Evolutionary conservation across 208 protist genomes (phyloP).

Genomic region (Strigomonas galati): DNA sequence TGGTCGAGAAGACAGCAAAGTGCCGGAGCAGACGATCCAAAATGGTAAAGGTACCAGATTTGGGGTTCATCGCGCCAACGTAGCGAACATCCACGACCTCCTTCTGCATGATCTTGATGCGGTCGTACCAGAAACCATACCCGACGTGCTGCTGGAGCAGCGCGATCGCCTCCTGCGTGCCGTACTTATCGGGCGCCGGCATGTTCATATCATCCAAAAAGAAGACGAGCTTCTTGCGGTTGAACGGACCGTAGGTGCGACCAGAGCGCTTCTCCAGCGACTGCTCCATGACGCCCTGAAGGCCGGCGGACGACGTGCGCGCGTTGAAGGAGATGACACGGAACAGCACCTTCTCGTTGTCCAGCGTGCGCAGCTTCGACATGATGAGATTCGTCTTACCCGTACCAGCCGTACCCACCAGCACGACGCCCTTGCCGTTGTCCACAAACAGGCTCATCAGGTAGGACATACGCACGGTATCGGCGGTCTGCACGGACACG

Average conservation of each 20-base stretch:
- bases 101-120: slow-evolving; percentile 94
- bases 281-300: slow-evolving; percentile 96
- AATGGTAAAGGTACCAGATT: slow-evolving; percentile 97
- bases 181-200: slow-evolving; percentile 98
- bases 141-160: slow-evolving; percentile 97
- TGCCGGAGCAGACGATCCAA: slow-evolving; percentile 96
- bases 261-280: slow-evolving; percentile 97
- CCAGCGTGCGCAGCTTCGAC: slow-evolving; percentile 91
- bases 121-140: slow-evolving; percentile 98
- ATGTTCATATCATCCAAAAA: slow-evolving; percentile 99
- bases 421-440: slow-evolving; percentile 94
- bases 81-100: slow-evolving; percentile 95
- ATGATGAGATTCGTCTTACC: slow-evolving; percentile 98
- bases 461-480: slow-evolving; percentile 95
- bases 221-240: slow-evolving; percentile 96
- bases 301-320: slow-evolving; percentile 84
- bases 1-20: slow-evolving; percentile 96
- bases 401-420: slow-evolving; percentile 96
- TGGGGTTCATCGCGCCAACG: slow-evolving; percentile 98
- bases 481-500: slow-evolving; percentile 93
- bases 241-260: slow-evolving; percentile 93
- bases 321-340: slow-evolving; percentile 97
- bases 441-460: slow-evolving; percentile 94
- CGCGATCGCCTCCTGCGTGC: slow-evolving; percentile 97
- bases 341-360: slow-evolving; percentile 91